Conservation (phyloP, 441 rosid genomes). For the Croton setiger region DNA sequence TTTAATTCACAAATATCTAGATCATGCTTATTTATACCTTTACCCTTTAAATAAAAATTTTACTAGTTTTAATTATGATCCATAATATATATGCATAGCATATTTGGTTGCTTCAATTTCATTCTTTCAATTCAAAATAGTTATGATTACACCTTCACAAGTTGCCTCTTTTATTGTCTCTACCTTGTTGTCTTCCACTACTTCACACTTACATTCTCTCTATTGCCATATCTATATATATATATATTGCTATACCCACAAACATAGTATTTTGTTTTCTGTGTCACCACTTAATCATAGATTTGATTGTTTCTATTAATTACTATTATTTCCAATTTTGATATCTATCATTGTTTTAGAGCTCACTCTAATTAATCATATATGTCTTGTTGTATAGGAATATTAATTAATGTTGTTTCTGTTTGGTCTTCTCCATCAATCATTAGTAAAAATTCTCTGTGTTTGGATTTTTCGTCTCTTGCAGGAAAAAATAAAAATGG, state of each 20-base stretch:
- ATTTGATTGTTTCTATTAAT: neutral
- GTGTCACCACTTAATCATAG: conserved; percentile 1
- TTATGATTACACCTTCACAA: conserved; percentile 16
- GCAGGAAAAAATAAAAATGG: conserved; percentile 13
- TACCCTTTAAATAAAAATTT: too few species aligned
- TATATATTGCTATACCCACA: neutral
- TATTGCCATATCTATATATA: conserved; percentile 15
- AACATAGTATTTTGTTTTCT: neutral
- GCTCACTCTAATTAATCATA: too few species aligned
- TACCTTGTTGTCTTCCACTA: conserved; percentile 32
- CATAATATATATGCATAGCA: neutral
- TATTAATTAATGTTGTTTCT: neutral
- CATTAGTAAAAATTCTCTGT: conserved; percentile 32
- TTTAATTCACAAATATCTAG: conserved; percentile 31
- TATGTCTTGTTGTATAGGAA: too few species aligned
- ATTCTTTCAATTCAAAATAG: conserved; percentile 6
- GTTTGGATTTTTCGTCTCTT: conserved; percentile 33
- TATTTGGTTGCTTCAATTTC: conserved; percentile 4
- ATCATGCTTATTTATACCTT: conserved; percentile 26
- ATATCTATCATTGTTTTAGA: too few species aligned
- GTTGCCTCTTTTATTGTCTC: conserved; percentile 25
- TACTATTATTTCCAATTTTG: neutral
- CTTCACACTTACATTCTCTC: conserved; percentile 23
- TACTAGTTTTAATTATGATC: too few species aligned
- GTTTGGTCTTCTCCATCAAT: conserved; percentile 37